Base-by-base conservation (phyloP, 306 rosid species). In the Lablab purpureus region DNA sequence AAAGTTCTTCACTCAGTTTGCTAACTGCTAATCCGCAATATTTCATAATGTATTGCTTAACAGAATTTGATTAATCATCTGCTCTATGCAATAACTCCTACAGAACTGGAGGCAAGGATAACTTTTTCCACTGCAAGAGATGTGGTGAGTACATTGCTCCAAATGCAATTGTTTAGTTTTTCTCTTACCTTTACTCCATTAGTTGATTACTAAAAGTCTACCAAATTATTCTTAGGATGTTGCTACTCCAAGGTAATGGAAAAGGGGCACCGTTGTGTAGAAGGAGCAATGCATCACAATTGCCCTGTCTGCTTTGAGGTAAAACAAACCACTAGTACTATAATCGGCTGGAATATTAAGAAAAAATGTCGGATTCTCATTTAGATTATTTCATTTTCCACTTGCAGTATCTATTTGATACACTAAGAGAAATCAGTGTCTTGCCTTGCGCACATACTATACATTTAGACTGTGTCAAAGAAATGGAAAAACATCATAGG, bases 241-340 rank as follows among this genome's bases (percentile, higher is more conserved):
- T 94, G 98, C 74, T 90, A 92, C 86, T 89, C 98, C 9, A 88
- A 67, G 47, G 50, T 28, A 67, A 83, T 91, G 87, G 82, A 94
- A 79, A 84, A 85, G 70, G 84, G 85, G 0, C 96, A 94, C 56
- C 83, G 60, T 43, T 94, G 98, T 54, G 89, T 91, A 32, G 98
- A 94, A 81, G 83, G 87, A 69, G 96, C 94, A 56, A 90, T 92
- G 97, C 97, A 94, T 84, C 93, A 90, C 41, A 88, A 92, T 75
- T 94, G 98, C 50, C 90, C 98, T 23, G 88, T 94, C 78, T 94
- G 98, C 82, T 87, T 90, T 78, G 98, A 94, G 94, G 98, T 88
- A 85, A 81, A 11, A 10, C 19, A 68, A 47, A 82, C 10, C 25
- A 5, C 37, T 23, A 28, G 32, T 37, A 54, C 14, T 18, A 67